These are phyloP conservation scores for Lactarius hatsudake DNA, from an alignment of 768 basidiomycete genomes.

Conservation along the genomic window DNA sequence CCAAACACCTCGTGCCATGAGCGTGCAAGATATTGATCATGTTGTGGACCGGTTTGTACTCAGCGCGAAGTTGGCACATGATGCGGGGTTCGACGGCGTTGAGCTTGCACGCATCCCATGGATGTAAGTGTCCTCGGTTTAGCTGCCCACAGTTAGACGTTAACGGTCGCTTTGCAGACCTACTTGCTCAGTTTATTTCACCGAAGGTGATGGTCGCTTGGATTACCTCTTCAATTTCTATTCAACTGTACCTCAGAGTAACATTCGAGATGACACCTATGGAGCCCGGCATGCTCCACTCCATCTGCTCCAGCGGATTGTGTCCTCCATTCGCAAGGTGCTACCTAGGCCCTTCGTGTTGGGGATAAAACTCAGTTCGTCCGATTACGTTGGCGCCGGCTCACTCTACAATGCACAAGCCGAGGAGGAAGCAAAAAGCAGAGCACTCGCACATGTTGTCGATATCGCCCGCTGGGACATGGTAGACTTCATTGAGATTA, in stretches of 20 bases:
- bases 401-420: conserved; percentile 25
- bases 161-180: conserved; percentile 44
- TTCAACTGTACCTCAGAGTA: conserved; percentile 38
- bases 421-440: conserved; percentile 36
- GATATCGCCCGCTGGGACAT: conserved; percentile 60
- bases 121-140: conserved; percentile 53
- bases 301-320: conserved; percentile 55
- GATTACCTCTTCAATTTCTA: background rate
- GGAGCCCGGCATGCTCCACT: conserved; percentile 44
- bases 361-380: conserved; percentile 78
- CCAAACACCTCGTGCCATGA: conserved; percentile 62
- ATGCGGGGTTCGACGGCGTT: conserved; percentile 81
- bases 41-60: conserved; percentile 61
- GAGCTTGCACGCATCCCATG: conserved; percentile 84
- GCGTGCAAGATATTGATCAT: conserved; percentile 53
- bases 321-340: conserved; percentile 50
- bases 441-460: conserved; percentile 59
- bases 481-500: conserved; percentile 85
- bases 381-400: conserved; percentile 57
- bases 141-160: background rate
- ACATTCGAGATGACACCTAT: conserved; percentile 61
- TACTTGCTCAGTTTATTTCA: conserved; percentile 76
- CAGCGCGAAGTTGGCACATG: conserved; percentile 61
- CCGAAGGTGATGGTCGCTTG: conserved; percentile 48
- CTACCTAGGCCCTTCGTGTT: conserved; percentile 62